Evolutionary conservation across 176 grass and related monocot species (phyloP), one percentile per base, ranked within the genome.

Genomic region (Oryza glaberrima): DNA sequence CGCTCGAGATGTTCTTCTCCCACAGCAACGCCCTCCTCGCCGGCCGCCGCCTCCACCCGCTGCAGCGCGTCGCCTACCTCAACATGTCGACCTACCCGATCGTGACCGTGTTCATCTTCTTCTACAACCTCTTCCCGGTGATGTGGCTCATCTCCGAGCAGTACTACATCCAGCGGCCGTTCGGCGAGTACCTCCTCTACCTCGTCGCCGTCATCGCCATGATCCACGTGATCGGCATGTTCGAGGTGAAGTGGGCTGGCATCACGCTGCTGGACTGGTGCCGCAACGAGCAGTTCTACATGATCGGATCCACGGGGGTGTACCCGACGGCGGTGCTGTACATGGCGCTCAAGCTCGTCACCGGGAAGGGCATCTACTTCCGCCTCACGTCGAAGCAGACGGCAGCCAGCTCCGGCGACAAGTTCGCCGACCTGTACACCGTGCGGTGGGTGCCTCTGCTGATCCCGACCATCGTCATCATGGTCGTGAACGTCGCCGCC

Each of bases 261-360:
- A 70, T 89, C 82, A 89, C 88, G 40, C 26, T 81, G 49, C 82
- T 89, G 5, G 88, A 89, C 3, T 89, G 88, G 88, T 89, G 82
- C 82, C 82, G 88, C 30, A 89, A 89, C 51, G 88, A 89, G 72
- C 88, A 89, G 71, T 89, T 89, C 72, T 89, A 89, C 72, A 89
- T 89, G 88, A 89, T 89, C 8, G 77, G 82, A 0, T 51, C 88
- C 0, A 89, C 88, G 0, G 88, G 88, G 0, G 88, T 89, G 28
- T 89, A 89, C 77, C 82, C 88, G 20, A 81, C 88, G 36, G 88
- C 82, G 1, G 88, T 89, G 72, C 54, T 89, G 11, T 89, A 89
- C 82, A 85, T 89, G 88, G 82, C 25, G 54, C 9, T 85, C 20
- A 89, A 89, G 72, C 65, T 89, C n/a, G 13, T 89, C 34, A 89